Evolutionary conservation across 1,139 yeast species (phyloP), one percentile per base, ranked within the genome.

Genomic region (Taiozyma sp.): DNA sequence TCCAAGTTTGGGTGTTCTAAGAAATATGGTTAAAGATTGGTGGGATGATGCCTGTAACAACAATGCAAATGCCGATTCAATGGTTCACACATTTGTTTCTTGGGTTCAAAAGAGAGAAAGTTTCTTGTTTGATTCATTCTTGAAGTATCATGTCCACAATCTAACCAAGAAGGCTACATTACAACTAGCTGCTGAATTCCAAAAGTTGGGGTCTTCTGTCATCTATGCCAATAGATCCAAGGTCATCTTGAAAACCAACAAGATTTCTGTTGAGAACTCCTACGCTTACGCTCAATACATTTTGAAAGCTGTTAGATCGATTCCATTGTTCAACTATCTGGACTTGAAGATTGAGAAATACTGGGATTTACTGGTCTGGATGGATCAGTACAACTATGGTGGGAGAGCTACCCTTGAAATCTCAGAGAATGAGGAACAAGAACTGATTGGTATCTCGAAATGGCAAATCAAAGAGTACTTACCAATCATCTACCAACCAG

Each of bases 321-420:
- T 84, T 61, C 95, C 96, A 0, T 68, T 90, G 55, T 93, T 93
- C 68, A 83, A 85, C 59, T 90, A 84, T 65, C 70, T 95, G 59
- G 97, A 91, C 59, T 70, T 95, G 59, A 72, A 73, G 32, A 85
- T 93, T 46, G 77, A 76, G 16, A 82, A 82, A 59, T 91, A 89
- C 63, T 93, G 99, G 99, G 97, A 93, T 66, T 64, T 87, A 19
- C 72, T 95, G 55, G 72, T 93, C 4, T 95, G 99, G 98, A 88
- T 91, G 96, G 97, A 95, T 65, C 84, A 85, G 59, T 82, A 79
- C 60, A 95, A 95, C 62, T 90, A 75, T 66, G 88, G 96, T 43
- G 99, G 99, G 6, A 75, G 90, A 52, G 82, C 83, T 28, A 86
- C 96, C 64, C 68, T 72, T 19, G 77, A 78, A 51, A 80, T 87